These are phyloP conservation scores for Phragmites australis DNA, from an alignment of 176 grass and related monocot genomes.

Conservation along the genomic window DNA sequence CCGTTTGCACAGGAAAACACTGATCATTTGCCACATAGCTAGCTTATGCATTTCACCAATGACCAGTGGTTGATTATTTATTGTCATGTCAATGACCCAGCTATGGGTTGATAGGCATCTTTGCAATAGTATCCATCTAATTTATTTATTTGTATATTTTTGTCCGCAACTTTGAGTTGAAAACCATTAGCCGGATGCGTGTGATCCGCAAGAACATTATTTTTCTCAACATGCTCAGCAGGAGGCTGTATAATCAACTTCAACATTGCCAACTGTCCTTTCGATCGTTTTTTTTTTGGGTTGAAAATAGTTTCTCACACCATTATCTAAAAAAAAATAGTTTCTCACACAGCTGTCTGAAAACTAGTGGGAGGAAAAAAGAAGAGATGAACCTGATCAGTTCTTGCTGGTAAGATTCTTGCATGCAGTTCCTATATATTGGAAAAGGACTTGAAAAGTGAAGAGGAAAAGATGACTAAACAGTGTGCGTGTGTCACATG, in stretches of 20 bases:
- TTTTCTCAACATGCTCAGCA: background rate
- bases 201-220: slow-evolving; percentile 30
- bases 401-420: background rate
- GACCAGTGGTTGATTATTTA: background rate
- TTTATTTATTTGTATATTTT: too few species aligned
- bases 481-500: background rate
- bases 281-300: background rate
- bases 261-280: background rate
- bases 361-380: background rate
- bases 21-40: background rate
- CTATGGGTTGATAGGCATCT: slow-evolving; percentile 33
- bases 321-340: slow-evolving; percentile 4
- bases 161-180: background rate
- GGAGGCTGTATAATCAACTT: slow-evolving; percentile 19
- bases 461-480: background rate
- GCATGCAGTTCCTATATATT: background rate
- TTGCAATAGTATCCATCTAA: too few species aligned
- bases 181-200: background rate
- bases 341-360: background rate
- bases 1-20: slow-evolving; percentile 7
- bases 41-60: background rate
- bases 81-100: background rate
- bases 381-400: background rate
- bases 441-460: background rate
- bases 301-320: background rate